Base-by-base conservation (phyloP, 495 filamentous ascomycete species). In the Thozetella sp. region DNA sequence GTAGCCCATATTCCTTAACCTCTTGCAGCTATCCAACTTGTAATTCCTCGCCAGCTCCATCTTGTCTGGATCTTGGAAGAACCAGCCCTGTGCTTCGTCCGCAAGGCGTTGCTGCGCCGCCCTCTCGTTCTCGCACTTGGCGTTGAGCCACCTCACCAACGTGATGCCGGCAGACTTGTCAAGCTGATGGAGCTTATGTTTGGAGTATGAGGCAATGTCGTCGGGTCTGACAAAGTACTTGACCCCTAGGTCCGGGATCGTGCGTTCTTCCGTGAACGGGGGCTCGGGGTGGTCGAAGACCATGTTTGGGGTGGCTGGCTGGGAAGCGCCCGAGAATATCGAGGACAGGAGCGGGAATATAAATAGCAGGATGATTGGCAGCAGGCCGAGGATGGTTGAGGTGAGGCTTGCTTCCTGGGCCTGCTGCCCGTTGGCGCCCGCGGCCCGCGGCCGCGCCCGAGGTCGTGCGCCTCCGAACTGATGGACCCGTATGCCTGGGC, bases 291-390 rank as follows among this genome's bases (percentile, higher is more conserved):
- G 71, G 67, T 93, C 88, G 65, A 93, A 93, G 55, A 85, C 83
- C 71, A 92, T 87, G 9, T 78, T 74, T 3, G 93, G 93, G 4
- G 86, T 85, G 2, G 82, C 55, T n/a, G 84, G 80, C 43, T 78
- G 72, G 1, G 86, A 76, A 12, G 76, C 68, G 54, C 85, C 85
- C 26, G 85, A 86, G 70, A 97, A 93, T 22, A 97, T 74, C 9
- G 88, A 90, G 9, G 91, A 90, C 40, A 98, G 80, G 2, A 97
- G 79, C 1, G 95, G 95, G 56, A 98, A 84, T 46, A 97, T 68
- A 72, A 99, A 94, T 58, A 99, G 87, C 43, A 97, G 76, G 23
- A 97, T 79, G 54, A 99, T 86, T 22, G 94, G 95, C 2, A 98
- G 79, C 4, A 98, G 79, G 50, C 85, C 79, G 59, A 85, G 72